A percentile compares a stretch with the other conserved stretches of the same genome.
Conservation (phyloP, 257 asterid genomes). For the Nicotiana paniculata region DNA sequence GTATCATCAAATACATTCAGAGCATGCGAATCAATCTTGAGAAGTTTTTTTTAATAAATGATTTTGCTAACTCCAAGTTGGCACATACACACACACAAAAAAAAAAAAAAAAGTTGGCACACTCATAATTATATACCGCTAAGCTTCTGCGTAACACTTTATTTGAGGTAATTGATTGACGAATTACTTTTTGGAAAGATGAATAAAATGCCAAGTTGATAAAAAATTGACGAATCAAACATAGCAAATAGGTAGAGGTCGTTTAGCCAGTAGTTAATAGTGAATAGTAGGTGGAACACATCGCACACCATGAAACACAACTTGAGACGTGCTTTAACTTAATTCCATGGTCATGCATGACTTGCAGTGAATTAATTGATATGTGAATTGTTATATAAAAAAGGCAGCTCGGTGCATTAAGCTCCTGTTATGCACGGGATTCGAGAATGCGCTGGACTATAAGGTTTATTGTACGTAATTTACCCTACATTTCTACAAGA, state of each 20-base stretch:
- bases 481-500: too few relatives aligned
- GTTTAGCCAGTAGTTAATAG: background rate
- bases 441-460: fast-evolving
- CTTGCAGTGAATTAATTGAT: background rate
- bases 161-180: background rate
- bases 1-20: background rate
- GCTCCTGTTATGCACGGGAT: too few relatives aligned
- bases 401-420: too few relatives aligned
- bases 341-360: background rate
- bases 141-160: background rate
- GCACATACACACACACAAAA: too few relatives aligned
- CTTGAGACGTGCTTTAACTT: background rate
- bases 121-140: background rate
- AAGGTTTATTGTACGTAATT: too few relatives aligned
- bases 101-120: background rate
- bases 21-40: background rate
- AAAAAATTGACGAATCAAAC: background rate
- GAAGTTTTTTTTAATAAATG: background rate
- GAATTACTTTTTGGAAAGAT: too few relatives aligned
- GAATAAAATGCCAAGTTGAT: too few relatives aligned
- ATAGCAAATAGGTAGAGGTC: background rate
- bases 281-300: background rate
- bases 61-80: background rate
- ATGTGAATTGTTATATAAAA: too few relatives aligned
- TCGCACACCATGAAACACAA: background rate